phyloP scores from a whole-genome alignment of 345 rosid genomes.

The Citrus sp. region DNA sequence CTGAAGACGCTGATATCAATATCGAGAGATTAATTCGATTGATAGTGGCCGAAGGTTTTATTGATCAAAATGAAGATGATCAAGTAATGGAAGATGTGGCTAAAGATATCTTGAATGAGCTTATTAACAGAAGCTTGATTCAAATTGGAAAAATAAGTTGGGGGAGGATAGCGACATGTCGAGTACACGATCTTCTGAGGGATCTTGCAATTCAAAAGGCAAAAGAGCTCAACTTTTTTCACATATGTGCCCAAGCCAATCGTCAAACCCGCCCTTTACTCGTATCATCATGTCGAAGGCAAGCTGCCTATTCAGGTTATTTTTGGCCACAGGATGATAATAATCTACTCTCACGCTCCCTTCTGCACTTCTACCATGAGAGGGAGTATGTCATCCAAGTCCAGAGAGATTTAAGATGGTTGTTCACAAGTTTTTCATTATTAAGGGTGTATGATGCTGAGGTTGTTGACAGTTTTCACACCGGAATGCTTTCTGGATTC shows the following conservation, averaged over 20 bases:
- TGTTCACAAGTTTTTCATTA: not conserved
- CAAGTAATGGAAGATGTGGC: not conserved
- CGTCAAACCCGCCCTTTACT: not conserved
- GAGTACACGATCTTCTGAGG: not conserved
- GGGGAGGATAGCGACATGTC: not conserved
- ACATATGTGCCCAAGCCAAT: not conserved
- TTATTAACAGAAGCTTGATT: not conserved
- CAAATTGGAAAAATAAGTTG: not conserved
- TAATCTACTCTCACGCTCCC: not conserved
- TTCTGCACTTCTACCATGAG: not conserved
- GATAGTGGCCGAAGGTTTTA: not conserved
- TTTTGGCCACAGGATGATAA: not conserved
- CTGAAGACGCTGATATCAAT: not conserved
- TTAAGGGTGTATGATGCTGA: not conserved
- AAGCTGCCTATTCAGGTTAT: not conserved
- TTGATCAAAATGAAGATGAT: not conserved
- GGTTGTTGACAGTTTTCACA: fast-evolving
- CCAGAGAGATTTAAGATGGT: not conserved
- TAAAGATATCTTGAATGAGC: not conserved
- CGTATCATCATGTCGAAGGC: not conserved
- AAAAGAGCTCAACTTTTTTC: slow-evolving; percentile 1
- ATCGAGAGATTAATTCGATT: not conserved
- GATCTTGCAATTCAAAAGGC: slow-evolving; percentile 11
- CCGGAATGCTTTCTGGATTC: fast-evolving
- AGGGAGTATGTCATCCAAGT: fast-evolving